phyloP scores from a whole-genome alignment of 1,139 yeast species.

The Trichomonascaceae sp. region DNA sequence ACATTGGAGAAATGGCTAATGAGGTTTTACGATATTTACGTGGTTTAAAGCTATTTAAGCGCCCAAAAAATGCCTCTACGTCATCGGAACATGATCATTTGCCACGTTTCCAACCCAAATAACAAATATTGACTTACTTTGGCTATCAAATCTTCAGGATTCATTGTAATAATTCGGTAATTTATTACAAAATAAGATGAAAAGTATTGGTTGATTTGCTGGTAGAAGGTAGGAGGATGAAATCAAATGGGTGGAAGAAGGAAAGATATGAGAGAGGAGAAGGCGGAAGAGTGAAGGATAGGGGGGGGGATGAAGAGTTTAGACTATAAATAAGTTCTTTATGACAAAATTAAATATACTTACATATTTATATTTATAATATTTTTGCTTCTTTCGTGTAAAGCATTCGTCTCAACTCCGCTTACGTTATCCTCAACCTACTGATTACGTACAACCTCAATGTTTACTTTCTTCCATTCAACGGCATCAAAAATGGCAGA shows the following conservation, averaged over 20 bases:
- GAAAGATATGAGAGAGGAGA: background rate
- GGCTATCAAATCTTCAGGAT: conserved; percentile 16
- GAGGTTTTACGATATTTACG: background rate
- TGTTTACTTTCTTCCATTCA: background rate
- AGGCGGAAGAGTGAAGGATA: background rate
- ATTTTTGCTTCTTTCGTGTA: too few species aligned
- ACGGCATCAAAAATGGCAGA: conserved; percentile 1
- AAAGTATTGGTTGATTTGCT: background rate
- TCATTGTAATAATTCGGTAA: conserved; percentile 1
- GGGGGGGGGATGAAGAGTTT: too few species aligned
- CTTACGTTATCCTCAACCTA: background rate
- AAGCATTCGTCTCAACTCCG: too few species aligned
- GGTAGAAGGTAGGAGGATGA: background rate
- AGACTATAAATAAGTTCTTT: too few species aligned
- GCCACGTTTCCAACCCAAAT: background rate
- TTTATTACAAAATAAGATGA: background rate
- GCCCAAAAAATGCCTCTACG: background rate
- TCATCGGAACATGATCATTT: background rate
- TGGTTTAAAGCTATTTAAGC: background rate
- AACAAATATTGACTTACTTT: conserved; percentile 10
- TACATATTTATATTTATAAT: too few species aligned
- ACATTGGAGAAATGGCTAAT: background rate
- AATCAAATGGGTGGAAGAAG: background rate
- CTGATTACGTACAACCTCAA: background rate
- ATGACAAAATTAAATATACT: too few species aligned